Evolutionary conservation across 805 yeast genomes (phyloP), one percentile per base, ranked within the genome.

Genomic region (Allodekkera sacchari): DNA sequence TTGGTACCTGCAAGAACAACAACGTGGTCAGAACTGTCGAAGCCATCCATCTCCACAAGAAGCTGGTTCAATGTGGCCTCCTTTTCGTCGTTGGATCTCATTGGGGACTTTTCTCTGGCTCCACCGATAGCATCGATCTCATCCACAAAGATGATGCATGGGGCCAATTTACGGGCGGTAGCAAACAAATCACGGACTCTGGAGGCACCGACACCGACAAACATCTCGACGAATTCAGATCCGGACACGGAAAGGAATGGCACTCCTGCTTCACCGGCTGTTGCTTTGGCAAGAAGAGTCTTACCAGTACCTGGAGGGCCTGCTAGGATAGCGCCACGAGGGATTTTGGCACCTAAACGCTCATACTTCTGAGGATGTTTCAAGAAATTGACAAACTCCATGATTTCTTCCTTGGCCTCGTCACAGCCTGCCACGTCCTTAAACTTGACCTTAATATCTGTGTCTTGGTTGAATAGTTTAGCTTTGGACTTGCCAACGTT

Each of bases 231-330:
- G 46, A 89, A 89, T 57, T 89, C 98, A 5, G 97, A 88, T 42
- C 98, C 98, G 1, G 95, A 83, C 13, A 92, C 97, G 11, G 95
- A 83, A 48, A 77, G 77, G 55, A 92, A 92, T 26, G 99, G 96
- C 25, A 92, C 98, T 35, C 92, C 94, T 0, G 99, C 98, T 58
- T 92, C 99, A 44, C 98, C 98, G 2, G 98, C 98, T 30, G 97
- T 92, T 5, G 99, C 99, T 53, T 85, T 89, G 9, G 99, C 99
- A 31, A 92, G 63, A 33, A 92, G 65, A 1, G 99, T 92, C 56
- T 92, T 92, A 75, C 99, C 99, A 7, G 98, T 92, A 64, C 99
- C 99, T 31, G 99, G 99, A 12, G 98, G 95, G 30, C 99, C 99
- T 2, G 95, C 82, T 35, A 92, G 64, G 38, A 92, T 84, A 7